These are phyloP conservation scores for Paraphaeosphaeria sporulosa DNA, from an alignment of 2,329 filamentous ascomycete genomes.

Conservation along the genomic window DNA sequence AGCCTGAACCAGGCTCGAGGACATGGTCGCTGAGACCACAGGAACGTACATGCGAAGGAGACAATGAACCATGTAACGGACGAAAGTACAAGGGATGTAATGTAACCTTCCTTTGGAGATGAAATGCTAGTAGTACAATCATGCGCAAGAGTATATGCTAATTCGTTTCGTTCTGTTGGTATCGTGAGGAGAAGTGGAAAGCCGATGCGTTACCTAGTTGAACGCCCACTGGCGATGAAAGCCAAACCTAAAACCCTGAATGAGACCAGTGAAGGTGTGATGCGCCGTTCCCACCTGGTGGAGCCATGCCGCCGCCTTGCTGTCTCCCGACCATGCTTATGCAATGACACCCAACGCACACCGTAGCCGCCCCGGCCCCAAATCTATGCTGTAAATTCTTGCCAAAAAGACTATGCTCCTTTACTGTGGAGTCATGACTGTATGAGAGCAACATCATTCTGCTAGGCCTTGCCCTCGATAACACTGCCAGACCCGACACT, in stretches of 20 bases:
- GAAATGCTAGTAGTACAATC: slow-evolving; percentile 7
- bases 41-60: not conserved
- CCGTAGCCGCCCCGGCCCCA: not conserved
- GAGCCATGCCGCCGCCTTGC: not conserved
- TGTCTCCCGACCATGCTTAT: slow-evolving; percentile 1
- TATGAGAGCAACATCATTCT: not conserved
- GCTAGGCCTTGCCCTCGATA: slow-evolving; percentile 38
- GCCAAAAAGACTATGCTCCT: not conserved
- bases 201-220: not conserved
- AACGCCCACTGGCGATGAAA: not conserved
- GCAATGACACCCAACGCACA: not conserved
- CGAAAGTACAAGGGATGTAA: not conserved
- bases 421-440: not conserved
- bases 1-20: not conserved
- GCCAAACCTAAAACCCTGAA: not conserved
- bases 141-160: slow-evolving; percentile 1
- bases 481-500: slow-evolving; percentile 74
- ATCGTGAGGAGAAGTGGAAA: slow-evolving; percentile 4
- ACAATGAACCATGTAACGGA: not conserved
- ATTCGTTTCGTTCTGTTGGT: slow-evolving; percentile 4
- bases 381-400: slow-evolving; percentile 3
- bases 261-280: not conserved
- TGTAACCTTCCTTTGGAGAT: not conserved
- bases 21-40: not conserved
- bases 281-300: not conserved